phyloP scores from a whole-genome alignment of 1,284 basidiomycete species.

The Ustilago hordei region DNA sequence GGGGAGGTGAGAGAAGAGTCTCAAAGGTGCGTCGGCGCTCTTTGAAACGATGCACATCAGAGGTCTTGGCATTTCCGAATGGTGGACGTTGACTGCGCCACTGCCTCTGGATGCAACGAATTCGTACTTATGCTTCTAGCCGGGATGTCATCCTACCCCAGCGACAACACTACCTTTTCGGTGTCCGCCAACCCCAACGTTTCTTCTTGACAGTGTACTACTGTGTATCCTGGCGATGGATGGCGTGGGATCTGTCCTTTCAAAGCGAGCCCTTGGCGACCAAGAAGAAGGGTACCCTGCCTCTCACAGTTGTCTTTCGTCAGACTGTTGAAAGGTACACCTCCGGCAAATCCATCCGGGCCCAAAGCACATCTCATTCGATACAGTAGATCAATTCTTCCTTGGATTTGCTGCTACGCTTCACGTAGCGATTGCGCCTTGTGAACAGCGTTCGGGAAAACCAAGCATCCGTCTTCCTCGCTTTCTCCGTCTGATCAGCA shows the following conservation, averaged over 20 bases:
- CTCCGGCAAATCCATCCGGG: neutral
- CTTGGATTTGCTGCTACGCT: neutral
- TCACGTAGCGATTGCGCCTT: neutral
- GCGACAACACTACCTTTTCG: neutral
- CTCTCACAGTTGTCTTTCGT: neutral
- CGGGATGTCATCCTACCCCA: neutral
- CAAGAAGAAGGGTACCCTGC: neutral
- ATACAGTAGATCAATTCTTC: neutral
- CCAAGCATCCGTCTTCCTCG: neutral
- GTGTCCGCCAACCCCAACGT: neutral
- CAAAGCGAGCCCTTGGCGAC: neutral
- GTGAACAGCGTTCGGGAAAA: neutral
- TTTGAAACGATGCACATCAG: slow-evolving; percentile 23
- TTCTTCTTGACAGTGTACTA: neutral
- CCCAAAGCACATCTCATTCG: neutral
- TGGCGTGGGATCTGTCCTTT: neutral
- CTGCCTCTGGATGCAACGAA: neutral
- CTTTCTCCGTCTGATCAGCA: neutral
- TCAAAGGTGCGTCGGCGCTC: slow-evolving; percentile 16
- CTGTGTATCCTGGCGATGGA: neutral
- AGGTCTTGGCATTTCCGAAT: slow-evolving; percentile 25
- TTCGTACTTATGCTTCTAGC: neutral
- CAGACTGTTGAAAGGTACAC: too few relatives aligned
- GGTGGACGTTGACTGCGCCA: neutral
- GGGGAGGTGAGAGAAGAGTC: neutral